Percentiles rank a stretch among this genome's conserved stretches.
Conservation (phyloP, 202 grass and related monocot species). For the Zizania palustris region DNA sequence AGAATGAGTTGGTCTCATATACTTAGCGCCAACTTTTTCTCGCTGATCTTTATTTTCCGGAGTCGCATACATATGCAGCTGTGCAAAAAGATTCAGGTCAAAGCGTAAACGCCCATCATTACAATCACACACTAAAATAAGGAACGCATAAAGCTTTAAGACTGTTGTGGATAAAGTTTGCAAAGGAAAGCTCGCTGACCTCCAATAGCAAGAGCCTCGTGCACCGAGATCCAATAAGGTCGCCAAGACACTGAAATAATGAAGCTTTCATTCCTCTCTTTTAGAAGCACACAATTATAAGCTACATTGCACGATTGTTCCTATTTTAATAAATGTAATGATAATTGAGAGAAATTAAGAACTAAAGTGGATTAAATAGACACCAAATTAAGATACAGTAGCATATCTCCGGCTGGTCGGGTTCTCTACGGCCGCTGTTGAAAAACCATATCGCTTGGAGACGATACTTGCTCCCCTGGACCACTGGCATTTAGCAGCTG, state of each 20-base stretch:
- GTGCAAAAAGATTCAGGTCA: conserved; percentile 25
- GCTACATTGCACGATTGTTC: conserved; percentile 16
- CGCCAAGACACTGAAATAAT: not conserved
- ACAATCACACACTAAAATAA: conserved; percentile 22
- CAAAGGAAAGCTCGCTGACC: conserved; percentile 8
- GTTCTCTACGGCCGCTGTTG: conserved; percentile 22
- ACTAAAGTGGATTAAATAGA: not conserved
- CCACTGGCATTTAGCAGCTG: conserved; percentile 21
- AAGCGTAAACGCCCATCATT: conserved; percentile 25
- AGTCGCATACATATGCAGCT: conserved; percentile 9
- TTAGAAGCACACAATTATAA: not conserved
- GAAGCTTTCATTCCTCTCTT: too few species aligned
- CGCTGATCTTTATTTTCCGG: not conserved
- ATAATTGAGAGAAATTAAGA: conserved; percentile 38
- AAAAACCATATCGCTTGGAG: not conserved
- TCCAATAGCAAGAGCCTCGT: conserved; percentile 20
- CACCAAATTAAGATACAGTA: conserved; percentile 8
- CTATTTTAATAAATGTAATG: conserved; percentile 29
- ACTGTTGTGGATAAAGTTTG: conserved; percentile 36
- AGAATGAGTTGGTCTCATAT: too few species aligned
- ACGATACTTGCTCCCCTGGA: not conserved
- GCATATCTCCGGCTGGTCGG: conserved; percentile 12
- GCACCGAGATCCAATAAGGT: conserved; percentile 20
- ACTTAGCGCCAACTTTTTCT: too few species aligned
- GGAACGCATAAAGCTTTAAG: not conserved